Base-by-base conservation (phyloP, 306 rosid species). In the Cucurbita ficifolia region DNA sequence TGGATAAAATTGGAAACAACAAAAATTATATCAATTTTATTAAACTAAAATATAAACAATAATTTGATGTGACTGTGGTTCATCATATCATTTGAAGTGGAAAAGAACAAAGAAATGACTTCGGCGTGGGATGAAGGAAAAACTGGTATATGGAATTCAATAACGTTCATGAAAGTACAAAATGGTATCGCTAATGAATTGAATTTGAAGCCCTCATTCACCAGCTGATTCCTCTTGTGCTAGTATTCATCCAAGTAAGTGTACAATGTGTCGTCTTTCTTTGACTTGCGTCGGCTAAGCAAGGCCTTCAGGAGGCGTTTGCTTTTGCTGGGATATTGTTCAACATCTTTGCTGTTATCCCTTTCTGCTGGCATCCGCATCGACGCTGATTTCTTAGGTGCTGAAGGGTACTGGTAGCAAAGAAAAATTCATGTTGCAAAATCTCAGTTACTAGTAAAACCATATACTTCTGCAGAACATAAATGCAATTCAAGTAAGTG, bases 261-360 rank as follows among this genome's bases (percentile, higher is more conserved):
- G 79, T 95, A 91, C 70, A 95, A 78, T 87, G 73, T 89, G 18
- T 95, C 97, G 65, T 95, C 97, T 84, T 91, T 95, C 92, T 91
- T 95, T 3, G 96, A 91, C 83, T 91, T 95, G 77, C 99, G 96
- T 77, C 99, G 86, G 82, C 99, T 95, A 69, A 95, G 96, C 52
- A 95, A 81, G 55, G 99, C 96, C 84, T 89, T 95, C 53, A 95
- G 83, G 16, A 95, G 96, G 52, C 99, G 88, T 80, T 91, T 95
- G 79, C 99, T 91, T 84, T 89, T 95, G 79, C 96, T 91, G 43
- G 96, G 96, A 58, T 79, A 50, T 55, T 88, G 99, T n/a, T 95
- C 99, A 4, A 72, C 70, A 18, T 89, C 96, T 78, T 81, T 89
- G 75, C 83, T 82, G 38, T 76, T 80, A 77, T 84, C 97, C 73